Percentiles rank a stretch among this genome's conserved stretches.
phyloP scores from a whole-genome alignment of 176 grass and related monocot species.

The Oryza brachyantha region DNA sequence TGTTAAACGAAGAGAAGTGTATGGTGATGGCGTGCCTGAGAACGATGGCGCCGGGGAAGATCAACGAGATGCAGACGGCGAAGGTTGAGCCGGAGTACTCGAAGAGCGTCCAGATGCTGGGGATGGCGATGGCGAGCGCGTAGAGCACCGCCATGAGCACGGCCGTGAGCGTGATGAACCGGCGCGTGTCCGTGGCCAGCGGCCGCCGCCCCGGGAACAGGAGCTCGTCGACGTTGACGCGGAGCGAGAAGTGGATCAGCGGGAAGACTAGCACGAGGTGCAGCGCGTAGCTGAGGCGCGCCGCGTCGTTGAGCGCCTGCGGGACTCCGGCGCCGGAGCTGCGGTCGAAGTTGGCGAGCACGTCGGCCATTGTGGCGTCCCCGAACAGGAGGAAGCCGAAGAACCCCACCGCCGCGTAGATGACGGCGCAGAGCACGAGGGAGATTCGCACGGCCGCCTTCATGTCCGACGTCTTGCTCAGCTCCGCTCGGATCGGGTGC shows the following conservation, averaged over 20 bases:
- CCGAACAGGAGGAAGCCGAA: slow-evolving; percentile 91
- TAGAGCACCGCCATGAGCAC: slow-evolving; percentile 62
- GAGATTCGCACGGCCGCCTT: slow-evolving; percentile 70
- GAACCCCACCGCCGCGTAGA: slow-evolving; percentile 83
- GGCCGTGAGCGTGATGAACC: slow-evolving; percentile 63
- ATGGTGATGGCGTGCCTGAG: slow-evolving; percentile 42
- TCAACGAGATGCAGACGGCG: slow-evolving; percentile 76
- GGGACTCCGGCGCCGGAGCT: slow-evolving; percentile 51
- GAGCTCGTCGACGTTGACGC: slow-evolving; percentile 83
- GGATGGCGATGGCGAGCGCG: slow-evolving; percentile 54
- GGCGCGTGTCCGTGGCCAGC: slow-evolving; percentile 43
- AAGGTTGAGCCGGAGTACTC: slow-evolving; percentile 72
- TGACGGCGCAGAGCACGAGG: slow-evolving; percentile 59
- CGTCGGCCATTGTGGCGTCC: slow-evolving; percentile 77
- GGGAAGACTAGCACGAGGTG: slow-evolving; percentile 93
- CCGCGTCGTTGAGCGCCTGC: slow-evolving; percentile 65
- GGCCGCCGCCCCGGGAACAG: slow-evolving; percentile 49
- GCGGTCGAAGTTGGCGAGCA: slow-evolving; percentile 87
- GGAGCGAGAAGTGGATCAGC: slow-evolving; percentile 73
- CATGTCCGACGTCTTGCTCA: slow-evolving; percentile 82
- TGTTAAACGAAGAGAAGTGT: background rate
- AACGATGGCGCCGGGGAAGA: slow-evolving; percentile 81
- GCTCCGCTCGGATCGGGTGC: slow-evolving; percentile 74
- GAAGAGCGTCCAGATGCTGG: slow-evolving; percentile 85
- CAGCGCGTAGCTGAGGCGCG: slow-evolving; percentile 85